A percentile compares a stretch with the other conserved stretches of the same genome.
Evolutionary conservation across 805 yeast genomes (phyloP).

Genomic region (Nakazawaea ernobii): DNA sequence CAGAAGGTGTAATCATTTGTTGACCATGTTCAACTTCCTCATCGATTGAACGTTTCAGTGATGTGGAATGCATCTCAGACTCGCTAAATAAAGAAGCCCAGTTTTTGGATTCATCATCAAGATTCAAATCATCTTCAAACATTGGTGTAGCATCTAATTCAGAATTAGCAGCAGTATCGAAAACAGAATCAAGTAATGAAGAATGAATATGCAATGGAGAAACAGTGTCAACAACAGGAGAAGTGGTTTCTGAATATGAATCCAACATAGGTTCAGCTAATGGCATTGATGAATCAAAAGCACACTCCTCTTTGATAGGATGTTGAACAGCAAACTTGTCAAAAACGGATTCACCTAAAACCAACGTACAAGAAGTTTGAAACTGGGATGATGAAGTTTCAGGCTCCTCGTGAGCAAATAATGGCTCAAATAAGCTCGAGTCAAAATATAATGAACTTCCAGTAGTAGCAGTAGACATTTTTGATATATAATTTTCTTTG

Average conservation of each 20-base stretch:
- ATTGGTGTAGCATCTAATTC: slow-evolving; percentile 45
- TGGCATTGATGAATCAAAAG: slow-evolving; percentile 1
- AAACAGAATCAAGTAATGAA: slow-evolving; percentile 46
- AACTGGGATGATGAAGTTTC: background rate
- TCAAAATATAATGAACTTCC: slow-evolving; percentile 1
- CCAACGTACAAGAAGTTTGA: slow-evolving; percentile 14
- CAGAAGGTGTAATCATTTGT: slow-evolving; percentile 8
- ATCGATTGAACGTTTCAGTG: slow-evolving; percentile 19
- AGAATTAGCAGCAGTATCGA: slow-evolving; percentile 30
- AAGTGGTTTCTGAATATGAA: background rate
- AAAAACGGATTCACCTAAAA: slow-evolving; percentile 29
- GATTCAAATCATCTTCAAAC: slow-evolving; percentile 51
- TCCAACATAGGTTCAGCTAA: background rate
- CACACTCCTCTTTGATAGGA: slow-evolving; percentile 1
- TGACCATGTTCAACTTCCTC: slow-evolving; percentile 9
- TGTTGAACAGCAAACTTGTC: slow-evolving; percentile 17
- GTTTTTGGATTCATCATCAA: slow-evolving; percentile 34
- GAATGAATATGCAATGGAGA: slow-evolving; percentile 51
- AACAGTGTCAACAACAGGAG: slow-evolving; percentile 17
- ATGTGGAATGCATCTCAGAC: slow-evolving; percentile 21
- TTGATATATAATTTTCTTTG: slow-evolving; percentile 2
- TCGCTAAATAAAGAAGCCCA: slow-evolving; percentile 62
- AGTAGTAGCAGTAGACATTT: slow-evolving; percentile 8
- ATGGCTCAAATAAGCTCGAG: slow-evolving; percentile 9
- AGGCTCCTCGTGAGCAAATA: slow-evolving; percentile 9